A percentile compares a stretch with the other conserved stretches of the same genome.
phyloP scores from a whole-genome alignment of 2,329 filamentous ascomycete genomes.

The Calonectria montana region DNA sequence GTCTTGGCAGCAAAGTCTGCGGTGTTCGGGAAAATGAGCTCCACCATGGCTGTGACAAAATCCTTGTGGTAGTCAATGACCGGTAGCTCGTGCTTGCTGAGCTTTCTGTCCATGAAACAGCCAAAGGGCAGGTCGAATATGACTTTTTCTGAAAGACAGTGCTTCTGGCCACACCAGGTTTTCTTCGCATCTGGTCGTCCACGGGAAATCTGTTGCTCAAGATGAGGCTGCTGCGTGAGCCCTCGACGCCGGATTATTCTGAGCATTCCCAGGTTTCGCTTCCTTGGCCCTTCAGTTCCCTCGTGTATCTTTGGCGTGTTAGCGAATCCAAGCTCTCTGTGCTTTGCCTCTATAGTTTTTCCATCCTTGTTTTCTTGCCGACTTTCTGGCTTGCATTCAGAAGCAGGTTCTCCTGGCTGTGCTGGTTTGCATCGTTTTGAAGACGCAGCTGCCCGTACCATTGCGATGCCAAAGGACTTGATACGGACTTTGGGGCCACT shows the following conservation, averaged over 20 bases:
- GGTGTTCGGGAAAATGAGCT: constrained; percentile 23
- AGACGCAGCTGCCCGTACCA: background rate
- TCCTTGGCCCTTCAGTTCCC: background rate
- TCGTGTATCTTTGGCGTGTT: background rate
- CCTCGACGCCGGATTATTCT: background rate
- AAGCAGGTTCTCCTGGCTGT: too few relatives aligned
- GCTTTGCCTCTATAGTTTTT: background rate
- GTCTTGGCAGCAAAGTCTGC: constrained; percentile 12
- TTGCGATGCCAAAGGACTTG: background rate
- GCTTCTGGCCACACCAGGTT: constrained; percentile 32
- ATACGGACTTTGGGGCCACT: background rate
- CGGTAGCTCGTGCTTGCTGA: constrained; percentile 17
- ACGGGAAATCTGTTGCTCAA: constrained; percentile 29
- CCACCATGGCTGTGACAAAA: constrained; percentile 31
- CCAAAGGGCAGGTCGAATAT: constrained; percentile 23
- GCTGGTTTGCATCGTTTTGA: background rate
- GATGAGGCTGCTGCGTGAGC: background rate
- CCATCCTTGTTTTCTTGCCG: background rate
- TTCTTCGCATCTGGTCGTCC: constrained; percentile 33
- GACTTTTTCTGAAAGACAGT: constrained; percentile 23
- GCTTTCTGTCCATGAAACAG: constrained; percentile 11
- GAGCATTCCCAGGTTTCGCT: background rate
- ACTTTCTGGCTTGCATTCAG: too few relatives aligned
- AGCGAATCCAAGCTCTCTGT: background rate
- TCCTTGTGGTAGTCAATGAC: constrained; percentile 31